Percentiles rank a stretch among this genome's conserved stretches.
Conservation (phyloP, 345 rosid species). For the Salix brachista region DNA sequence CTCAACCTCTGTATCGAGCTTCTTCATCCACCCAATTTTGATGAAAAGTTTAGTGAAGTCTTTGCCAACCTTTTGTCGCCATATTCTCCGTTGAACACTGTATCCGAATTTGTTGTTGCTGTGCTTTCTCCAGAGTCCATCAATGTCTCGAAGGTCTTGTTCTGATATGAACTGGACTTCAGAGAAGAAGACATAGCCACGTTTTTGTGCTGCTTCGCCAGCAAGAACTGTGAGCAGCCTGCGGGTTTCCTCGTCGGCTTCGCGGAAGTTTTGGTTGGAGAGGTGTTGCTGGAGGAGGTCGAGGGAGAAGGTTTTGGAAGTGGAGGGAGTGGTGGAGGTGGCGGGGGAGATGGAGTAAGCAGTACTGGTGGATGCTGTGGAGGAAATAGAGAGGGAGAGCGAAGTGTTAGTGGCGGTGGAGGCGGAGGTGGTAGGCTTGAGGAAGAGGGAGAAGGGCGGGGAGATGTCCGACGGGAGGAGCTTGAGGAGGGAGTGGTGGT, state of each 20-base stretch:
- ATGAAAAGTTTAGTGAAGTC: slow-evolving; percentile 79
- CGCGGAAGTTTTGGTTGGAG: slow-evolving; percentile 55
- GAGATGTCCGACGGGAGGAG: slow-evolving; percentile 25
- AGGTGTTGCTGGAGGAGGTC: slow-evolving; percentile 67
- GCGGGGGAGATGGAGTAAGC: slow-evolving; percentile 25
- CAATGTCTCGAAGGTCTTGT: slow-evolving; percentile 61
- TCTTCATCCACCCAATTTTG: slow-evolving; percentile 92
- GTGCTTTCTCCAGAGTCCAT: slow-evolving; percentile 65
- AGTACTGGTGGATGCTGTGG: slow-evolving; percentile 20
- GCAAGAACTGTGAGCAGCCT: slow-evolving; percentile 71
- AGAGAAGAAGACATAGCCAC: slow-evolving; percentile 96
- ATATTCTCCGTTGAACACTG: slow-evolving; percentile 52
- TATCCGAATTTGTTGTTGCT: slow-evolving; percentile 61
- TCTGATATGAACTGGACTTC: slow-evolving; percentile 70
- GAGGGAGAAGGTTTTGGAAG: slow-evolving; percentile 44
- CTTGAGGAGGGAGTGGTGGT: slow-evolving; percentile 20
- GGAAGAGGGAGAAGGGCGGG: slow-evolving; percentile 10
- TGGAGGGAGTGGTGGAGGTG: slow-evolving; percentile 25
- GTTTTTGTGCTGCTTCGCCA: slow-evolving; percentile 66
- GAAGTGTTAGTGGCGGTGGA: slow-evolving; percentile 24
- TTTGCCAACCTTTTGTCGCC: slow-evolving; percentile 47
- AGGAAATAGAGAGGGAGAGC: slow-evolving; percentile 21
- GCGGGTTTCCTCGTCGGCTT: slow-evolving; percentile 91
- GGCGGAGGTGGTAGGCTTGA: slow-evolving; percentile 10
- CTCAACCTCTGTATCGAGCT: slow-evolving; percentile 73